These are phyloP conservation scores for Aureobasidium mangrovei DNA, from an alignment of 2,329 filamentous ascomycete species.

Conservation along the genomic window DNA sequence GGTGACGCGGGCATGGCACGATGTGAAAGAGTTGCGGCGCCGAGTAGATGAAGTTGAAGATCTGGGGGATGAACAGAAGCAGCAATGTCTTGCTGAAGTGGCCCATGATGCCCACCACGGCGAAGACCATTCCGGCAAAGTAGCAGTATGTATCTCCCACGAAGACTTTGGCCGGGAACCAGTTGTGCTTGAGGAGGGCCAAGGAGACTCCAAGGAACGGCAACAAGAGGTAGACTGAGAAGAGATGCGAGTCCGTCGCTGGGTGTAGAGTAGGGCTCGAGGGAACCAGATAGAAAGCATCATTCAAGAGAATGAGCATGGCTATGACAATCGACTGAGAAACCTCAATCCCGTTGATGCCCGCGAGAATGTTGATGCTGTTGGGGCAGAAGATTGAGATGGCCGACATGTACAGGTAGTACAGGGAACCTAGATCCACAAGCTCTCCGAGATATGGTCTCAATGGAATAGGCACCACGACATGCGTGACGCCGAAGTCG, in stretches of 20 bases:
- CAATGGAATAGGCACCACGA: constrained; percentile 81
- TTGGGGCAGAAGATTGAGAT: constrained; percentile 97
- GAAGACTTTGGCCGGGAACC: constrained; percentile 91
- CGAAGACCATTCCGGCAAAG: constrained; percentile 98
- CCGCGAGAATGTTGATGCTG: constrained; percentile 98
- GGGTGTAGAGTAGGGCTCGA: constrained; percentile 68
- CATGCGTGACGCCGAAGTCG: constrained; percentile 92
- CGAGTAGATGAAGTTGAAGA: constrained; percentile 95
- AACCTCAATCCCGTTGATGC: constrained; percentile 98
- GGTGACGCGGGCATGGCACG: constrained; percentile 85
- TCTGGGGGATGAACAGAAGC: constrained; percentile 82
- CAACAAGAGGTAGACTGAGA: constrained; percentile 88
- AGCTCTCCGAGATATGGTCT: constrained; percentile 77
- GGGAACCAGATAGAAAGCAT: constrained; percentile 69
- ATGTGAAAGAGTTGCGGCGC: constrained; percentile 83
- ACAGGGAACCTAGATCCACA: constrained; percentile 64
- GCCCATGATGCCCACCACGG: constrained; percentile 89
- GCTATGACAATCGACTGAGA: constrained; percentile 89
- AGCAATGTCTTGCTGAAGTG: constrained; percentile 97
- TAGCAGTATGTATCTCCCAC: constrained; percentile 99
- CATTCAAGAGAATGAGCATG: constrained; percentile 73
- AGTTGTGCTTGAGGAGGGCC: constrained; percentile 83
- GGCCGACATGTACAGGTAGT: constrained; percentile 95
- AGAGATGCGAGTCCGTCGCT: constrained; percentile 88
- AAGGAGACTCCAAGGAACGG: constrained; percentile 89